Evolutionary conservation across 345 rosid species (phyloP), one percentile per base, ranked within the genome.

Genomic region (Geranium brycei): DNA sequence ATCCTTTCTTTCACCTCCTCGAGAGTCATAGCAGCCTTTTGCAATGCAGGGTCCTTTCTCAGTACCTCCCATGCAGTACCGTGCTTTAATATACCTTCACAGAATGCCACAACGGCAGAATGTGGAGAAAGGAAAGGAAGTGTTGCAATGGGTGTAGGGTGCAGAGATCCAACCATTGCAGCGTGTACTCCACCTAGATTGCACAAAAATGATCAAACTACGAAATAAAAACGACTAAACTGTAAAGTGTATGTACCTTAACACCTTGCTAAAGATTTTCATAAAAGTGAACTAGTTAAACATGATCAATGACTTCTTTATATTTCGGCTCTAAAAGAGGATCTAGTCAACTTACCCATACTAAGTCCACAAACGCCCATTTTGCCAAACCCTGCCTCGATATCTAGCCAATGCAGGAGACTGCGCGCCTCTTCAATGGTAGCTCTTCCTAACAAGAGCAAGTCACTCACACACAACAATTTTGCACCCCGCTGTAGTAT

Each of bases 1-100:
- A 90, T 88, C 67, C 95, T 80, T 69, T 90, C 88, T 82, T 79
- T 88, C 76, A 90, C 97, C 75, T 90, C 92, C 76, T 88, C 91
- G 4, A 90, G 96, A 74, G 97, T 90, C 89, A 87, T 82, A 69
- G 80, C 79, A 64, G 83, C 76, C 71, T 87, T 63, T 68, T 85
- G 81, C 15, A 70, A 84, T 18, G 83, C 96, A 68, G 88, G 95
- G 63, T 93, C 99, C 66, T 87, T 87, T 75, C 95, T 90, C 74
- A 90, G 83, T 69, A 85, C 97, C 76, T 90, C 99, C 99, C 97
- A 93, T 40, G 99, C 99, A 15, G 97, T 90, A 68, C 91, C 99
- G 73, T 90, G 77, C 82, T 84, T 78, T 67, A 93, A 68, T 76
- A 93, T 88, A 40, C 99, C 99, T 75, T 93, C 99, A 66, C 97